Evolutionary conservation across 2,329 filamentous ascomycete genomes (phyloP), one percentile per base, ranked within the genome.

Genomic region (Stenocarpella maydis): DNA sequence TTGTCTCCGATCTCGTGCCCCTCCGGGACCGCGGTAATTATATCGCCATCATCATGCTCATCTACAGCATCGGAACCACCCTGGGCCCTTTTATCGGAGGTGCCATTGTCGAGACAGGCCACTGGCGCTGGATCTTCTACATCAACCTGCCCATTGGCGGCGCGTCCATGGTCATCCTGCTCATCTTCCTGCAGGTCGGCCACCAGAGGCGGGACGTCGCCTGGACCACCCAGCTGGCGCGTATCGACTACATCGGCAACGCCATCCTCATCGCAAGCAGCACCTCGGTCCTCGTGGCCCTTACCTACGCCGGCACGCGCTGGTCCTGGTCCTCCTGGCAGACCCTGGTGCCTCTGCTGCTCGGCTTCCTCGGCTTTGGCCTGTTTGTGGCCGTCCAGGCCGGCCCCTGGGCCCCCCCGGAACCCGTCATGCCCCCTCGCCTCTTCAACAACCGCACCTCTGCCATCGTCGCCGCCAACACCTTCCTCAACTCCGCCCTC

Each of bases 1-100:
- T 81, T 52, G 76, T 81, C 4, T 77, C 76, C 45, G 80, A 82
- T 58, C 75, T 80, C 15, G 78, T 77, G 1, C 80, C 79, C 0
- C 61, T 81, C 8, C 49, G 80, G 67, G 76, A 80, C 0, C 73
- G 80, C 1, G 78, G 78, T 0, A 79, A 77, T 28, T 81, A 39
- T 12, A 78, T 28, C 74, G 77, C 54, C 74, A 71, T 70, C 47
- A 66, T 71, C 26, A 24, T 53, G 9, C 17, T 21, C 1, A 37
- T 19, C n/a, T 26, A 34, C 68, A 69, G 75, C 1, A 71, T 76
- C 3, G 71, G 78, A 21, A 75, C 76, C 1, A 73, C 74, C 12
- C 72, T 77, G 0, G 78, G 79, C 8, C 78, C 78, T 1, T 73
- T 78, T n/a, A 71, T 79, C 3, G 78, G 76, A 12, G 77, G 77